phyloP scores from a whole-genome alignment of 305 asterid genomes.

The Withania somnifera region DNA sequence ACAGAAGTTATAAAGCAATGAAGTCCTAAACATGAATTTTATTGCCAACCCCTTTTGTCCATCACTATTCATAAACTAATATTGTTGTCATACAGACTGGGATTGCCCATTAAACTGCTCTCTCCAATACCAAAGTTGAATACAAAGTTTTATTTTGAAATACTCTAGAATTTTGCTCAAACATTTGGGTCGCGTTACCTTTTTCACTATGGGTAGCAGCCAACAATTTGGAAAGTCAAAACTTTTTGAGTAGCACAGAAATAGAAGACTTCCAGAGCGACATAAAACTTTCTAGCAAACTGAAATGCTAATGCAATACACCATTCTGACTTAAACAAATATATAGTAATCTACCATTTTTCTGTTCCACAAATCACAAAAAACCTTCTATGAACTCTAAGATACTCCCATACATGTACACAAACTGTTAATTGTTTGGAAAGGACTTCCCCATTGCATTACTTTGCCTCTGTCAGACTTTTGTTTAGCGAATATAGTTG shows the following conservation, averaged over 20 bases:
- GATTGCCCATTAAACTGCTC: not conserved
- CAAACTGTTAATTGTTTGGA: not conserved
- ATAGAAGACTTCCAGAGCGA: not conserved
- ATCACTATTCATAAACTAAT: not conserved
- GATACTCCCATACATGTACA: not conserved
- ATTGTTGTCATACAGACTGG: not conserved
- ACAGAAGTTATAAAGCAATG: too few species aligned
- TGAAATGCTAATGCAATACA: not conserved
- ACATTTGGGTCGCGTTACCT: not conserved
- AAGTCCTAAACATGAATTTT: not conserved
- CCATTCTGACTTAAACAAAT: too few species aligned
- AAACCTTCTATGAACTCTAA: not conserved
- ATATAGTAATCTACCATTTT: too few species aligned
- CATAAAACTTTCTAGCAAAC: not conserved
- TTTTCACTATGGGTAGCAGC: not conserved
- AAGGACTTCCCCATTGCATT: not conserved
- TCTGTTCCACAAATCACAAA: too few species aligned
- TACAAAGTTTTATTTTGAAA: not conserved
- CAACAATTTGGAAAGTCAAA: not conserved
- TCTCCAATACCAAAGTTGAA: not conserved
- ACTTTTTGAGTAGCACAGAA: not conserved
- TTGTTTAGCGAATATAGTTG: not conserved
- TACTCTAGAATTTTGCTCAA: not conserved
- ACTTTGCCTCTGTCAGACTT: not conserved
- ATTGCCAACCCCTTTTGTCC: not conserved